These are phyloP conservation scores for Aspergillus pseudotamarii DNA, from an alignment of 2,329 filamentous ascomycete genomes.

Conservation along the genomic window DNA sequence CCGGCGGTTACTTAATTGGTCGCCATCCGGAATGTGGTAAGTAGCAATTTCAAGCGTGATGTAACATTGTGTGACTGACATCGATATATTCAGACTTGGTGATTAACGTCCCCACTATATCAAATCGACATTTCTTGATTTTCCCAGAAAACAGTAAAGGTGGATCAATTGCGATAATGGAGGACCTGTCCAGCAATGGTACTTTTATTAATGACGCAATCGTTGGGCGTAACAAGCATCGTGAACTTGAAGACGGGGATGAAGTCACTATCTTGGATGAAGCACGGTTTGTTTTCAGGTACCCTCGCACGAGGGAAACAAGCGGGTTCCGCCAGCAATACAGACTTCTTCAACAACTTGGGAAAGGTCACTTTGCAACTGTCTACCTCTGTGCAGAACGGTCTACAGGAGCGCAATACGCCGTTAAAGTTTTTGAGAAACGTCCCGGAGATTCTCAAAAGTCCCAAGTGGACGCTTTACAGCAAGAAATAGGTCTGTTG, in stretches of 20 bases:
- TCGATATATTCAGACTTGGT: slow-evolving; percentile 61
- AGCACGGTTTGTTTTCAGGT: slow-evolving; percentile 87
- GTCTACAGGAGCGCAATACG: slow-evolving; percentile 76
- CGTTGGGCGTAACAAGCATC: slow-evolving; percentile 86
- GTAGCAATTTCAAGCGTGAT: slow-evolving; percentile 36
- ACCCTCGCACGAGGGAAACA: slow-evolving; percentile 73
- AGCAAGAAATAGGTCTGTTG: slow-evolving; percentile 93
- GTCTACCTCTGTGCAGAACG: slow-evolving; percentile 92
- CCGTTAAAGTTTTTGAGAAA: slow-evolving; percentile 94
- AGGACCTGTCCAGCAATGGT: slow-evolving; percentile 94
- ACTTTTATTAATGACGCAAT: slow-evolving; percentile 94
- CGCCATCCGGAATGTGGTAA: slow-evolving; percentile 90
- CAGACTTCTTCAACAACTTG: slow-evolving; percentile 78
- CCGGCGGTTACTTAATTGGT: slow-evolving; percentile 87
- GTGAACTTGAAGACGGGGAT: slow-evolving; percentile 85
- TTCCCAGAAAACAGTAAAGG: slow-evolving; percentile 61
- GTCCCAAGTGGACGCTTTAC: slow-evolving; percentile 80
- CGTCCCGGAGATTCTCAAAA: slow-evolving; percentile 78
- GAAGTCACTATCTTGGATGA: slow-evolving; percentile 86
- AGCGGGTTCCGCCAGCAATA: slow-evolving; percentile 87
- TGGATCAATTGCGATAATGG: slow-evolving; percentile 70
- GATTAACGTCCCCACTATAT: slow-evolving; percentile 77
- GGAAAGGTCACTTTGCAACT: slow-evolving; percentile 93
- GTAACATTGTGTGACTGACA: not conserved
- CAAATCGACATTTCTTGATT: slow-evolving; percentile 69